phyloP scores from a whole-genome alignment of 345 rosid genomes.

The Pistacia vera region DNA sequence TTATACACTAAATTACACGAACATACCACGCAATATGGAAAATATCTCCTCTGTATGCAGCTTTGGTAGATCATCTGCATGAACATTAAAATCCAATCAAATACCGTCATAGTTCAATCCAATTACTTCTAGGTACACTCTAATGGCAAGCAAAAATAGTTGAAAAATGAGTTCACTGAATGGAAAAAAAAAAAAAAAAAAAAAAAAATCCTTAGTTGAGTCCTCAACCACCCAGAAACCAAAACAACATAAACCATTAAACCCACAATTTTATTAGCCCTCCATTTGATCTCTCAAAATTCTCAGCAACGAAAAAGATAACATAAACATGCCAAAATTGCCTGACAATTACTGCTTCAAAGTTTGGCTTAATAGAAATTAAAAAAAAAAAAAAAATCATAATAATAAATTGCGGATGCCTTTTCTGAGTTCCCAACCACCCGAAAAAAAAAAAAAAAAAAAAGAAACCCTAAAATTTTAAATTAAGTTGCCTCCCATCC shows the following conservation, averaged over 20 bases:
- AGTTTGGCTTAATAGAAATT: no score
- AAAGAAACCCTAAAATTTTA: neutral
- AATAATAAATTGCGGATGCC: no score
- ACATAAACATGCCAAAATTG: no score
- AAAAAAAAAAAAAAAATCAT: no score
- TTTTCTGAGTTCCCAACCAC: neutral
- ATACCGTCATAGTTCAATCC: neutral
- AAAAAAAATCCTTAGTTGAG: neutral
- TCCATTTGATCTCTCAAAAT: neutral
- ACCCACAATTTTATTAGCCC: neutral
- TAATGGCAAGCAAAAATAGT: neutral
- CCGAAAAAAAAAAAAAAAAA: neutral
- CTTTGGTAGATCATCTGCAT: conserved; percentile 26
- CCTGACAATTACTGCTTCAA: no score
- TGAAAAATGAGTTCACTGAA: neutral
- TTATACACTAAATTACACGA: neutral
- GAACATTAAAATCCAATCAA: conserved; percentile 5
- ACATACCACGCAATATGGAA: conserved; percentile 35
- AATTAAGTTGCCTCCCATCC: neutral
- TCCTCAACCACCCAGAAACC: neutral
- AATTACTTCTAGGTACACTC: neutral
- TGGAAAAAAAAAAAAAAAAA: neutral
- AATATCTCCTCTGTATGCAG: conserved; percentile 15
- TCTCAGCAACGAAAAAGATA: no score
- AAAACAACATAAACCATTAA: neutral